phyloP scores from a whole-genome alignment of 352 stramenopile genomes.

The Phytopythium boreale region DNA sequence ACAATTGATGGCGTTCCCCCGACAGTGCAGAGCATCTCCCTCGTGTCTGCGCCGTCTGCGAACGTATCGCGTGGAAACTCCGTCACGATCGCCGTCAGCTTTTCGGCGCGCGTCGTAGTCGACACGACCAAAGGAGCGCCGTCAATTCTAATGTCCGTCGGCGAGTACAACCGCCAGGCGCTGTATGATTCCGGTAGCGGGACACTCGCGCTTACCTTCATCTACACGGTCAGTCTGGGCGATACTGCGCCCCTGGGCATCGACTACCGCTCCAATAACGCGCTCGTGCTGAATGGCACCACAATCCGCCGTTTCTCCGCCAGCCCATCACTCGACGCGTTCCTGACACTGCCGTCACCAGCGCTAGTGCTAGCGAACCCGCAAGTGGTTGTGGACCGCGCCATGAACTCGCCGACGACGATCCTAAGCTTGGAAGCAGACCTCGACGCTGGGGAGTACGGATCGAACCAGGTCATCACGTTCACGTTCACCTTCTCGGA shows the following conservation, averaged over 20 bases:
- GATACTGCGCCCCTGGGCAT: constrained; percentile 42
- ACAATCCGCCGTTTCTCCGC: constrained; percentile 53
- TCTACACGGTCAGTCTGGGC: constrained; percentile 60
- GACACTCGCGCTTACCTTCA: constrained; percentile 52
- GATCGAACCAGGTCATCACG: constrained; percentile 68
- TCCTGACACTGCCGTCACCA: constrained; percentile 47
- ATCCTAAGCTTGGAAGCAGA: constrained; percentile 46
- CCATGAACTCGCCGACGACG: constrained; percentile 35
- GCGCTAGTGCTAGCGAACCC: constrained; percentile 33
- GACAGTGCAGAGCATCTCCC: constrained; percentile 35
- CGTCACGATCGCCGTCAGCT: constrained; percentile 63
- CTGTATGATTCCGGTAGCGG: constrained; percentile 52
- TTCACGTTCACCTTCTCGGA: constrained; percentile 72
- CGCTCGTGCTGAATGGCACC: constrained; percentile 61
- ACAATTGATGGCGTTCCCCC: constrained; percentile 48
- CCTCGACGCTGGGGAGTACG: constrained; percentile 49
- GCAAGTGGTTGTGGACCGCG: constrained; percentile 48
- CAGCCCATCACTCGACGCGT: constrained; percentile 48
- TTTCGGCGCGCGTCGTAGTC: constrained; percentile 54
- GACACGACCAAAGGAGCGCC: constrained; percentile 49
- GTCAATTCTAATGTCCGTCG: constrained; percentile 52
- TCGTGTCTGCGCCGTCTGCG: constrained; percentile 28
- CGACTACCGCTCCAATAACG: constrained; percentile 46
- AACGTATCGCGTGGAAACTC: constrained; percentile 41
- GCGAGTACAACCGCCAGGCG: constrained; percentile 60